Base-by-base conservation (phyloP, 2,329 filamentous ascomycete genomes). In the Pseudogymnoascus sp. region DNA sequence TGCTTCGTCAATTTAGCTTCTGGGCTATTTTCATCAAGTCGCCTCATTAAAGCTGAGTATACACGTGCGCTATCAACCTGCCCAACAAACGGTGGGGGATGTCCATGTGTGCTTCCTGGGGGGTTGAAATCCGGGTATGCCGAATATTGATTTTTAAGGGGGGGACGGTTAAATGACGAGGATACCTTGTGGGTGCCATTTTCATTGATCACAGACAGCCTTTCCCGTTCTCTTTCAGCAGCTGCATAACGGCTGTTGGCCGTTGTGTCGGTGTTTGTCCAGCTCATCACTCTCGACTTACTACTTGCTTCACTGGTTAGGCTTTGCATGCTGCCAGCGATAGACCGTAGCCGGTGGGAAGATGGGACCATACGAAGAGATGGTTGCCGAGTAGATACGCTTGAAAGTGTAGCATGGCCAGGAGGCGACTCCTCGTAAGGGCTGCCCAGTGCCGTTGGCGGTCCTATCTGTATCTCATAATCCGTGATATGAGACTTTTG, bases 251-350 rank as follows among this genome's bases (percentile, higher is more conserved):
- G 78, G 65, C 77, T 80, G 65, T 73, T 84, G 5, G 80, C 75
- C 2, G 83, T 80, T 2, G 60, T 61, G 13, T 61, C 60, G 0
- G 88, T 89, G 66, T 85, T 84, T 4, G 83, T 83, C 89, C 89
- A 91, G 73, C 88, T 92, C 1, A 88, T 90, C 61, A 90, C 84
- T 21, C 88, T 78, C n/a, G 86, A 89, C 67, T 78, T 83, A 19
- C 85, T 81, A 41, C 83, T 81, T 51, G 68, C 13, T 74, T 78
- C 77, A 62, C 76, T 79, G 21, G 68, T 69, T 2, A 81, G 67
- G 65, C 80, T 85, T 65, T 81, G 81, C 4, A 85, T 68, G 66
- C 85, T 86, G 1, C 83, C 84, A 68, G 81, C 77, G 37, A 80
- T 79, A 6, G 84, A 85, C 61, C 75, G 78, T 51, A 83, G 71